phyloP scores from a whole-genome alignment of 2,329 filamentous ascomycete genomes.

The Fusarium tanahbumbuense region DNA sequence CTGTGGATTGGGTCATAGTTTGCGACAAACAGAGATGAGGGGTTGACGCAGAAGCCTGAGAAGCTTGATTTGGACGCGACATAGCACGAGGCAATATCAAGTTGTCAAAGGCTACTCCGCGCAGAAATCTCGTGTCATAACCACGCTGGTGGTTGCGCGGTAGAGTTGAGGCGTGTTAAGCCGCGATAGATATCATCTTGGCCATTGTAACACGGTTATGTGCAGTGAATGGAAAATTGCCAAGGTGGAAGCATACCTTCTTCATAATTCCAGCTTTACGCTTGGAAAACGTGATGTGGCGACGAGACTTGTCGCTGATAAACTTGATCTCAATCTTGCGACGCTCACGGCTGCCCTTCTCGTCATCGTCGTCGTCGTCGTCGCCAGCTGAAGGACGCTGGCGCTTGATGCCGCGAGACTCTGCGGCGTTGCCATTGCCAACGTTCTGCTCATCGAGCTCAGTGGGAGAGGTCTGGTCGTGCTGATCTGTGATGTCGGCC shows the following conservation, averaged over 20 bases:
- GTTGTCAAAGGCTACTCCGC: background rate
- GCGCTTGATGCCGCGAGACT: slow-evolving; percentile 89
- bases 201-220: slow-evolving; percentile 1
- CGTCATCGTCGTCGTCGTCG: slow-evolving; percentile 97
- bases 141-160: background rate
- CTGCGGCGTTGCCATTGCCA: slow-evolving; percentile 78
- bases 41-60: slow-evolving; percentile 4
- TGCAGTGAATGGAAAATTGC: background rate
- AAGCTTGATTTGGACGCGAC: slow-evolving; percentile 25
- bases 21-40: background rate
- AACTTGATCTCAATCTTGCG: slow-evolving; percentile 99
- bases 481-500: slow-evolving; percentile 84
- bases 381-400: slow-evolving; percentile 84
- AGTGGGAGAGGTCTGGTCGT: slow-evolving; percentile 79
- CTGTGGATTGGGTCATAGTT: background rate
- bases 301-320: slow-evolving; percentile 99
- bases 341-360: slow-evolving; percentile 96
- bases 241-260: slow-evolving; percentile 75
- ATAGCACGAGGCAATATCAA: background rate
- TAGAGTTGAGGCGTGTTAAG: slow-evolving; percentile 1
- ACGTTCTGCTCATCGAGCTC: slow-evolving; percentile 79
- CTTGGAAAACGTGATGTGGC: slow-evolving; percentile 99
- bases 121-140: background rate
- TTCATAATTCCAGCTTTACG: slow-evolving; percentile 99
- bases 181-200: background rate